Conservation (phyloP, 2,329 filamentous ascomycete genomes). For the Eurotiales sp. region DNA sequence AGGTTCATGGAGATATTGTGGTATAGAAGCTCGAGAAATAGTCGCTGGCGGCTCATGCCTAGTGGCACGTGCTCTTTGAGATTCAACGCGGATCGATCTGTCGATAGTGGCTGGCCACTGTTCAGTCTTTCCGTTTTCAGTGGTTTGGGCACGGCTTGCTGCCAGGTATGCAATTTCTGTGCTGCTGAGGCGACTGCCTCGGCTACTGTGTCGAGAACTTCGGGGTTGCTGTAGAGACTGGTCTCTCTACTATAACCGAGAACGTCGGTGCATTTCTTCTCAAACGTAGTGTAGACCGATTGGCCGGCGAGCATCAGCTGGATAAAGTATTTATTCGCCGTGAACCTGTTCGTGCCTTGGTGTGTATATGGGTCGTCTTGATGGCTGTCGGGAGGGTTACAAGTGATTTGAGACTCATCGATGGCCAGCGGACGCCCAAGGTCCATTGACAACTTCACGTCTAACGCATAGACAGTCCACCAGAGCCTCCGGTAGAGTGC, state of each 20-base stretch:
- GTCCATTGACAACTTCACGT: slow-evolving; percentile 8
- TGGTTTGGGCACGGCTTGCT: neutral
- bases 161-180: slow-evolving; percentile 6
- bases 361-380: neutral
- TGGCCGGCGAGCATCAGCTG: slow-evolving; percentile 8
- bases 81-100: slow-evolving; percentile 9
- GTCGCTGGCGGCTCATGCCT: slow-evolving; percentile 6
- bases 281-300: slow-evolving; percentile 4
- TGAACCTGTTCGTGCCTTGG: slow-evolving; percentile 2
- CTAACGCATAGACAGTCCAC: slow-evolving; percentile 14
- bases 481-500: slow-evolving; percentile 9
- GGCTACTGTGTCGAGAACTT: slow-evolving; percentile 1
- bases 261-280: slow-evolving; percentile 7
- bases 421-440: slow-evolving; percentile 10
- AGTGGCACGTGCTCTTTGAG: slow-evolving; percentile 5
- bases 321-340: slow-evolving; percentile 10
- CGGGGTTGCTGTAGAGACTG: slow-evolving; percentile 1
- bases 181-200: slow-evolving; percentile 1
- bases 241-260: neutral
- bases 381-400: slow-evolving; percentile 5
- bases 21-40: slow-evolving; percentile 12
- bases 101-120: slow-evolving; percentile 10
- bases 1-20: slow-evolving; percentile 12
- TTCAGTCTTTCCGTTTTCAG: slow-evolving; percentile 10
- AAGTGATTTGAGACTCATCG: slow-evolving; percentile 6